Evolutionary conservation across 129 eudicot genomes (phyloP).

Genomic region (Sambucus nigra): DNA sequence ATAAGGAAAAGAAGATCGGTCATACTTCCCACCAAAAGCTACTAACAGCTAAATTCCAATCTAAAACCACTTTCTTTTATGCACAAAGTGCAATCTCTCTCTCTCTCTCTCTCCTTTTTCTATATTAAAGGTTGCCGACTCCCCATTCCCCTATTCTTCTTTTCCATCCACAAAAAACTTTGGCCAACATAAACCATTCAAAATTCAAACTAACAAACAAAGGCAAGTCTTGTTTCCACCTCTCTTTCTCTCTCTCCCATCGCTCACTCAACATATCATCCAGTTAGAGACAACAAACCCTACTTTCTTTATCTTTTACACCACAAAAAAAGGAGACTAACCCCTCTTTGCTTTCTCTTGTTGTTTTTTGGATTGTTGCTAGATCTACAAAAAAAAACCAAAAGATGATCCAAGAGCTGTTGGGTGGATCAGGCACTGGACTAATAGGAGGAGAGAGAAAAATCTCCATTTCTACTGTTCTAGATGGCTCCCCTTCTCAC

Average conservation of each 20-base stretch:
- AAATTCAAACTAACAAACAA: too few relatives aligned
- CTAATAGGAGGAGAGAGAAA: slow-evolving; percentile 38
- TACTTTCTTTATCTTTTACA: slow-evolving; percentile 24
- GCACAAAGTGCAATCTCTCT: slow-evolving; percentile 12
- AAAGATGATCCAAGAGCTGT: slow-evolving; percentile 69
- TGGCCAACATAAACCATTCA: slow-evolving; percentile 33
- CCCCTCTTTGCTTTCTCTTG: slow-evolving; percentile 21
- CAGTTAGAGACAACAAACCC: slow-evolving; percentile 25
- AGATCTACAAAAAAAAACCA: slow-evolving; percentile 20
- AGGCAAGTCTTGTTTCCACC: slow-evolving; percentile 31
- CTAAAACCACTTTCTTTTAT: slow-evolving; percentile 8
- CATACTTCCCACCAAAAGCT: slow-evolving; percentile 22
- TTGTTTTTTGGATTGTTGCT: slow-evolving; percentile 31
- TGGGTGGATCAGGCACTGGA: slow-evolving; percentile 40
- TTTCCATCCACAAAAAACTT: slow-evolving; percentile 22
- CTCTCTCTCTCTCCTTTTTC: slow-evolving; percentile 16
- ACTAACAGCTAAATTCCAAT: slow-evolving; percentile 26
- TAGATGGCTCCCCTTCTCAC: slow-evolving; percentile 12
- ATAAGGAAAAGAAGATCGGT: background rate
- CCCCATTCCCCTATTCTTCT: slow-evolving; percentile 35
- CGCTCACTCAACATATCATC: slow-evolving; percentile 12
- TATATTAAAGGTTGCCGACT: slow-evolving; percentile 28
- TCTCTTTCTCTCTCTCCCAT: slow-evolving; percentile 4
- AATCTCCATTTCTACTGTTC: slow-evolving; percentile 21
- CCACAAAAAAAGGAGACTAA: slow-evolving; percentile 6